Conservation (phyloP, 148 eudicot species). For the Heliosperma pusillum region DNA sequence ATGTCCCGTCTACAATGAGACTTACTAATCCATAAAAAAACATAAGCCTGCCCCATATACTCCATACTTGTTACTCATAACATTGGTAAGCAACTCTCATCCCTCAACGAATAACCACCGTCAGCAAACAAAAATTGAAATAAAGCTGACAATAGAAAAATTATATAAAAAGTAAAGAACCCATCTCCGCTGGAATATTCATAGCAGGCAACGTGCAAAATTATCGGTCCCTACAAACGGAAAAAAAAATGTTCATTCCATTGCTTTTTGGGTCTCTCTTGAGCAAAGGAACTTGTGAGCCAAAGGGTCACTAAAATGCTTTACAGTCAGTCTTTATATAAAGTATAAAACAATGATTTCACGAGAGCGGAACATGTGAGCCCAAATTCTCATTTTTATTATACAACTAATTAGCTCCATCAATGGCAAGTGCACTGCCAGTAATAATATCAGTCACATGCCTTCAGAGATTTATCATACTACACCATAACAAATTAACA, state of each 20-base stretch:
- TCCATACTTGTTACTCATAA: not conserved
- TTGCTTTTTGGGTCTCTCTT: not conserved
- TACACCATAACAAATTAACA: not conserved
- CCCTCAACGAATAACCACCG: constrained; percentile 5
- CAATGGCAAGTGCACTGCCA: not conserved
- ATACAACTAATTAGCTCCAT: not conserved
- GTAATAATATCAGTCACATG: not conserved
- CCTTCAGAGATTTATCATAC: not conserved
- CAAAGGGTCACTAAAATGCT: not conserved
- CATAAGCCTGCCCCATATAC: not conserved
- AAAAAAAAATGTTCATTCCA: no score
- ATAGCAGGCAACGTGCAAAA: not conserved
- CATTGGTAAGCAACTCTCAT: not conserved
- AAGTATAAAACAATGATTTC: not conserved
- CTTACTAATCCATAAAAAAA: no score
- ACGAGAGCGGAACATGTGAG: not conserved
- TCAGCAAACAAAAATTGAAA: not conserved
- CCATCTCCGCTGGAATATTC: not conserved
- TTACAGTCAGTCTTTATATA: not conserved
- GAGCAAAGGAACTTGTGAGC: not conserved
- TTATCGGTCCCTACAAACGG: not conserved
- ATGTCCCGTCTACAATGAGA: no score
- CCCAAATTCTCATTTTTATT: not conserved
- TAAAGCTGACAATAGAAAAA: not conserved
- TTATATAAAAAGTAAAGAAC: not conserved